A percentile compares a stretch with the other conserved stretches of the same genome.
Conservation (phyloP, 441 rosid genomes). For the Euphorbia celastroides region DNA sequence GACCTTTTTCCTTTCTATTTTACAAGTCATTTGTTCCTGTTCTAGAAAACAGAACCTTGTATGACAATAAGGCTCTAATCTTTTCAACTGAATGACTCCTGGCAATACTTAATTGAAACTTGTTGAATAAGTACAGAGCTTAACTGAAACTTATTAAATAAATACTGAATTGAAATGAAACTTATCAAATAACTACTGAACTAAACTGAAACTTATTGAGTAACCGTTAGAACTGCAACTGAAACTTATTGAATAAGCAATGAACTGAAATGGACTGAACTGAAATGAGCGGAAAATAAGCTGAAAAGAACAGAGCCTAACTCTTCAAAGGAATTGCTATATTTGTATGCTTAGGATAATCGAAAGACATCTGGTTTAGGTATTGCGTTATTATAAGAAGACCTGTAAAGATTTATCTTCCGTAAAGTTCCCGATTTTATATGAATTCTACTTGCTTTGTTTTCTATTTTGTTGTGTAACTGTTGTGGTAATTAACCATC, state of each 20-base stretch:
- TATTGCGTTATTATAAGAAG: not conserved
- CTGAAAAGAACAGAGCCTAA: too few species aligned
- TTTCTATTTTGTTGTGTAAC: not conserved
- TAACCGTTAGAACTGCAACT: too few species aligned
- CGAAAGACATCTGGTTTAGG: not conserved
- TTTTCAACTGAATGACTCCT: too few species aligned
- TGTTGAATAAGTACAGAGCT: too few species aligned
- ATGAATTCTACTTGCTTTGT: not conserved
- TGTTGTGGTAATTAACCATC: not conserved
- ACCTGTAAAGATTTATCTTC: not conserved
- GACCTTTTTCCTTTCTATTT: constrained; percentile 13
- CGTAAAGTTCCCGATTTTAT: not conserved
- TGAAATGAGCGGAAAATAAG: too few species aligned
- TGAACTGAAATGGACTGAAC: too few species aligned
- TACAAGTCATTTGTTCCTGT: constrained; percentile 22
- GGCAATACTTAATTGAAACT: too few species aligned
- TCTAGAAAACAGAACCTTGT: not conserved
- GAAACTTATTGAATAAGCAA: not conserved
- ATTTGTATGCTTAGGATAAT: not conserved
- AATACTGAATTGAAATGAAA: too few species aligned
- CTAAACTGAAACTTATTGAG: too few species aligned
- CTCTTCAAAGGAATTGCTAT: not conserved
- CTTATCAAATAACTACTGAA: too few species aligned
- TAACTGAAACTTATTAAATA: too few species aligned
- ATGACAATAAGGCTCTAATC: too few species aligned